Base-by-base conservation (phyloP, 2,329 filamentous ascomycete species). In the Raffaelea deltoideospora region DNA sequence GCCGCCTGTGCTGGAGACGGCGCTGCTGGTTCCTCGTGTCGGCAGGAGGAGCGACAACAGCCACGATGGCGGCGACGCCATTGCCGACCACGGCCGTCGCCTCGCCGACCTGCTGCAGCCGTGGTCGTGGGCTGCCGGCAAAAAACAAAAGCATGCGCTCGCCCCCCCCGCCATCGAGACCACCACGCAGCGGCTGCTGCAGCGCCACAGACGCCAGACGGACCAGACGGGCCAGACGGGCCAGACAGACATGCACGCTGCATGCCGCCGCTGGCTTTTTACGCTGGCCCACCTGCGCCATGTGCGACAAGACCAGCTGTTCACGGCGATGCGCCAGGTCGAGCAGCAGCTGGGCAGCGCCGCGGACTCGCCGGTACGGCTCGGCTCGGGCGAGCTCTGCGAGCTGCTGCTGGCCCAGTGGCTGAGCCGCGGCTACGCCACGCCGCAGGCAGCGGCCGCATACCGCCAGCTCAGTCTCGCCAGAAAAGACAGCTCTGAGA, bases 381-480 rank as follows among this genome's bases (percentile, higher is more conserved):
- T n/a, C n/a, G 28, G 14, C 10, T 19, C 52, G 14, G 38, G 37
- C 15, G 33, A 32, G 7, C 31, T 56, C 23, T 51, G 47, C 32
- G 43, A 46, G 5, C 42, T 57, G 28, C 34, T 55, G 5, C 21
- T 53, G 7, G 41, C 44, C 4, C 54, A 55, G 33, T 57, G 54
- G 54, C 27, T 33, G 10, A 56, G 51, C 31, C 47, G 47, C 11
- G 47, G 47, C 10, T 51, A 51, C 35, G 35, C 52, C 31, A 33
- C 29, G 27, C 18, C 29, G 21, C 30, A 30, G 17, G 37, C 23
- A 10, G 30, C 11, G 31, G 20, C 10, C 31, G 5, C 21, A 17
- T 41, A 40, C 22, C 33, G 36, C n/a, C 6, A 3, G n/a, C 13
- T 31, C 5, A 14, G 38, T 14, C 33, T 10, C n/a, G 6, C 17